A percentile compares a stretch with the other conserved stretches of the same genome.
Conservation (phyloP, 2,329 filamentous ascomycete genomes). For the Epichloe glyceriae region DNA sequence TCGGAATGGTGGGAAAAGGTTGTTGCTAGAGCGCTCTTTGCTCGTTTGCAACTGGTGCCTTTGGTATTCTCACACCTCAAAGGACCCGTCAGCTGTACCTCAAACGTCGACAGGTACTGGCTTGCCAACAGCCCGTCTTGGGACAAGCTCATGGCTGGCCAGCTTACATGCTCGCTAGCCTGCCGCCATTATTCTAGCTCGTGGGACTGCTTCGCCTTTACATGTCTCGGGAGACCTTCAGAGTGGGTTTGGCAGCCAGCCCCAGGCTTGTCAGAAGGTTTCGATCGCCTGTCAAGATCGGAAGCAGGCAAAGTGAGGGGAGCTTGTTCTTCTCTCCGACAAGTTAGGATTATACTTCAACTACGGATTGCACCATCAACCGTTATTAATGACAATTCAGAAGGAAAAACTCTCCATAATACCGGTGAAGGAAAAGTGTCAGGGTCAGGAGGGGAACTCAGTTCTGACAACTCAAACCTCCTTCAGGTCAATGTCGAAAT, state of each 20-base stretch:
- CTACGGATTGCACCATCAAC: neutral
- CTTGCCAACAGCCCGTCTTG: slow-evolving; percentile 8
- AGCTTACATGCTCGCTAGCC: slow-evolving; percentile 1
- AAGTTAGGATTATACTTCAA: slow-evolving; percentile 2
- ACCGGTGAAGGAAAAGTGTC: slow-evolving; percentile 3
- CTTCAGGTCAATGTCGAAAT: neutral
- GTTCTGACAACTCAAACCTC: neutral
- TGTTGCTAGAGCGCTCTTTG: slow-evolving; percentile 1
- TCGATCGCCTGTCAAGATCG: slow-evolving; percentile 6
- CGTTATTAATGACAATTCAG: neutral
- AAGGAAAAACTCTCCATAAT: neutral
- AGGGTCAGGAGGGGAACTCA: neutral
- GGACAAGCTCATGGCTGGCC: slow-evolving; percentile 9
- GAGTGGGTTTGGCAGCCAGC: slow-evolving; percentile 7
- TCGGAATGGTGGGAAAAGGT: slow-evolving; percentile 4
- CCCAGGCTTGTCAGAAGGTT: slow-evolving; percentile 7
- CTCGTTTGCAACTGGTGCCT: neutral
- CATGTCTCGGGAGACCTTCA: slow-evolving; percentile 16
- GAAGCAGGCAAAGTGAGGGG: slow-evolving; percentile 1
- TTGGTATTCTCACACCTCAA: slow-evolving; percentile 5
- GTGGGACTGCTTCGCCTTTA: slow-evolving; percentile 6
- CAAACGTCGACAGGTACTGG: slow-evolving; percentile 5
- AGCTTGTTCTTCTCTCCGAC: neutral
- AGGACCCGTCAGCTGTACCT: slow-evolving; percentile 1
- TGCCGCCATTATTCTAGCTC: slow-evolving; percentile 7